phyloP scores from a whole-genome alignment of 306 rosid genomes.

The Albizia julibrissin region DNA sequence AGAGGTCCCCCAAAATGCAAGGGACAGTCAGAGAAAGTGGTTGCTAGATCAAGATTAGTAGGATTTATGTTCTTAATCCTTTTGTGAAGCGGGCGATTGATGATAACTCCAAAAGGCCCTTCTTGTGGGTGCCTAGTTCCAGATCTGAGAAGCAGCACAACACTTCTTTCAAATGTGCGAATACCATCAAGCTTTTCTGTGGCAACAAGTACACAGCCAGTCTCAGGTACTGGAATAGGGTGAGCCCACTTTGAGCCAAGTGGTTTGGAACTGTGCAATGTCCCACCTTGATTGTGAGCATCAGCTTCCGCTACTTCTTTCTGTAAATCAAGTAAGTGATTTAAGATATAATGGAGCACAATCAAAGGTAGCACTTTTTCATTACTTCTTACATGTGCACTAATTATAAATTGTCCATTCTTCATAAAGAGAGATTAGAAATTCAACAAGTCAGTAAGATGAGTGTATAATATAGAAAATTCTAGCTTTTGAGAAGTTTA shows the following conservation, averaged over 20 bases:
- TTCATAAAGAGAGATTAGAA: constrained; percentile 20
- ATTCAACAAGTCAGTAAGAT: constrained; percentile 7
- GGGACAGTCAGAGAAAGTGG: constrained; percentile 87
- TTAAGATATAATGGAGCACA: constrained; percentile 20
- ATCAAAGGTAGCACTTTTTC: background rate
- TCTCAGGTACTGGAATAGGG: constrained; percentile 89
- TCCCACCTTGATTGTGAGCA: constrained; percentile 47
- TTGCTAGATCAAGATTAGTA: constrained; percentile 76
- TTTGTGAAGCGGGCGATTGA: constrained; percentile 78
- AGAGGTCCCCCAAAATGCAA: constrained; percentile 96
- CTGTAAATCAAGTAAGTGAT: constrained; percentile 50
- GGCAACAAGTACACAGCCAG: constrained; percentile 29
- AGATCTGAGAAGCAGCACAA: background rate
- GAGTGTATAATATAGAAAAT: background rate
- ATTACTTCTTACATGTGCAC: constrained; percentile 23
- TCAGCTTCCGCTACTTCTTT: constrained; percentile 62
- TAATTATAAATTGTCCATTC: constrained; percentile 4
- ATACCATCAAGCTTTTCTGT: constrained; percentile 3
- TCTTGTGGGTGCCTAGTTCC: background rate
- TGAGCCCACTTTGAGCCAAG: constrained; percentile 91
- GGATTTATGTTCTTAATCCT: constrained; percentile 88
- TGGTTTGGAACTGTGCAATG: constrained; percentile 48
- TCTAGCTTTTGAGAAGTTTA: background rate
- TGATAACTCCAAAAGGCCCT: background rate
- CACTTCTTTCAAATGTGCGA: constrained; percentile 5